Conservation (phyloP, 257 asterid genomes). For the Gentiana macrophylla region DNA sequence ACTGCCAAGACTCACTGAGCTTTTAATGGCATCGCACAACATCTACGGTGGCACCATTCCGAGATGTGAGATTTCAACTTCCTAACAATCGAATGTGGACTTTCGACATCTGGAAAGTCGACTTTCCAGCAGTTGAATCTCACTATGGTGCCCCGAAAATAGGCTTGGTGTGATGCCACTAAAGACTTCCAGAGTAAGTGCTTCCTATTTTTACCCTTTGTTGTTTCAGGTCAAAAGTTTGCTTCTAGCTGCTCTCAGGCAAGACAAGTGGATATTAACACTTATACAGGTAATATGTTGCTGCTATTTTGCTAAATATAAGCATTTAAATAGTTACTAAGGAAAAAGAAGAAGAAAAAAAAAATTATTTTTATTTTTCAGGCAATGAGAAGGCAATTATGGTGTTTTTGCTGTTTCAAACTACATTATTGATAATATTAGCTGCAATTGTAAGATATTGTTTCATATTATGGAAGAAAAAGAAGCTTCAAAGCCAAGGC, state of each 20-base stretch:
- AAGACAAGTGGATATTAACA: slow-evolving; percentile 27
- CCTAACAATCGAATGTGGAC: too few species aligned
- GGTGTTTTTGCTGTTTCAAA: slow-evolving; percentile 56
- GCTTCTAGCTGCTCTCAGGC: slow-evolving; percentile 67
- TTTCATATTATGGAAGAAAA: slow-evolving; percentile 75
- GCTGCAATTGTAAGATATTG: slow-evolving; percentile 48
- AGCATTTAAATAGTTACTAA: neutral
- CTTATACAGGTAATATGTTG: slow-evolving; percentile 45
- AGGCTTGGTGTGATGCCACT: too few species aligned
- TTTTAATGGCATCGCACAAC: neutral
- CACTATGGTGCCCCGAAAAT: too few species aligned
- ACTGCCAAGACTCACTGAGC: neutral
- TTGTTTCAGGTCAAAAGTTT: slow-evolving; percentile 56
- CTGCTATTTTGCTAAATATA: slow-evolving; percentile 1
- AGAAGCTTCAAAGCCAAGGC: slow-evolving; percentile 54
- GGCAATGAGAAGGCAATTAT: slow-evolving; percentile 55
- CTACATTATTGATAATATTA: slow-evolving; percentile 44
- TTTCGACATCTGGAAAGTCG: too few species aligned
- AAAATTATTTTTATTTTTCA: slow-evolving; percentile 18
- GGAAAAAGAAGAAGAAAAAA: neutral
- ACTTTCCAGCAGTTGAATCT: too few species aligned
- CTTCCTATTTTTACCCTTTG: slow-evolving; percentile 3
- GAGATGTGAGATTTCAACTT: too few species aligned
- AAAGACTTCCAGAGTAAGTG: neutral
- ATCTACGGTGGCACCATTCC: too few species aligned